A percentile compares a stretch with the other conserved stretches of the same genome.
Conservation (phyloP, 768 basidiomycete species). For the Dacryopinax spathularia region DNA sequence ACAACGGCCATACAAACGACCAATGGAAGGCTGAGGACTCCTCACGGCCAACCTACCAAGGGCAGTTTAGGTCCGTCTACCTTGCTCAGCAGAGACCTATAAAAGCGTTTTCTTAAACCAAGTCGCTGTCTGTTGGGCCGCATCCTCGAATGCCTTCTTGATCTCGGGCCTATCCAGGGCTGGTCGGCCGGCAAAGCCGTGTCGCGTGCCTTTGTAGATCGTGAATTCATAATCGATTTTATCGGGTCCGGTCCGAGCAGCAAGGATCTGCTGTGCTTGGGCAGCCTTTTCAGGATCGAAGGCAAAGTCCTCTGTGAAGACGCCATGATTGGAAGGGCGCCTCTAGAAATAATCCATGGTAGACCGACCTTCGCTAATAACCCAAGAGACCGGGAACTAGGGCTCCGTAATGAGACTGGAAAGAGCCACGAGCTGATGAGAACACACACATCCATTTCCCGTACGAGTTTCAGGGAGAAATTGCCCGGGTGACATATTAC, state of each 20-base stretch:
- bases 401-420: too few relatives aligned
- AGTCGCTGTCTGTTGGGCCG: slow-evolving; percentile 29
- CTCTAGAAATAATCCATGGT: too few relatives aligned
- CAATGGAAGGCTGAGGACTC: too few relatives aligned
- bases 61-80: too few relatives aligned
- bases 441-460: background rate
- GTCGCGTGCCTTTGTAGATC: slow-evolving; percentile 31
- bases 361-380: background rate
- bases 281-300: background rate
- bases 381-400: background rate
- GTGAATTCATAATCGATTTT: slow-evolving; percentile 26
- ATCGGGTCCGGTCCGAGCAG: slow-evolving; percentile 2
- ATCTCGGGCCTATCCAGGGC: slow-evolving; percentile 31
- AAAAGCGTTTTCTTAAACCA: slow-evolving; percentile 33
- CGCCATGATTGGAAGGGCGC: background rate
- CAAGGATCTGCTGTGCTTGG: background rate
- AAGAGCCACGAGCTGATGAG: too few relatives aligned
- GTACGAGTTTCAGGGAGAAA: background rate
- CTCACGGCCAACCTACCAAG: too few relatives aligned
- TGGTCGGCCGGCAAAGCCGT: slow-evolving; percentile 38
- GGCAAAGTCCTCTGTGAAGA: background rate
- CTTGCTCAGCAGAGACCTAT: background rate
- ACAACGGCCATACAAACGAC: too few relatives aligned
- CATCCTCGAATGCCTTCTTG: slow-evolving; percentile 32
- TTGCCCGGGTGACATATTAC: background rate